Conservation (phyloP, 257 asterid species). For the Solanum acaule region DNA sequence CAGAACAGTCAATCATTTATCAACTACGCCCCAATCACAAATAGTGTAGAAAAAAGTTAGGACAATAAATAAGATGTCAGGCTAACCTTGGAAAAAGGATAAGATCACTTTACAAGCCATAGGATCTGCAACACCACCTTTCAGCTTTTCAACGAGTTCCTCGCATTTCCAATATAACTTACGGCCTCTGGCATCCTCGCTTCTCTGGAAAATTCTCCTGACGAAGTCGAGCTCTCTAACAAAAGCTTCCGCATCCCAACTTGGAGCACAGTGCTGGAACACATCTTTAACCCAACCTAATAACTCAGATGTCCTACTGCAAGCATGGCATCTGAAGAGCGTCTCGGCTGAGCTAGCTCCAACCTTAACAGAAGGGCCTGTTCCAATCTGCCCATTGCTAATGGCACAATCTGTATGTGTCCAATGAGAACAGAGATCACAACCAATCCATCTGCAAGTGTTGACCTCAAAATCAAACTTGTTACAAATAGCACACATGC, state of each 20-base stretch:
- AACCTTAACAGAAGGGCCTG: conserved; percentile 60
- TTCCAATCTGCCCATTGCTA: conserved; percentile 68
- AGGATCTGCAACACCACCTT: conserved; percentile 59
- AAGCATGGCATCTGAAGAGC: conserved; percentile 86
- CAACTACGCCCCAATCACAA: neutral
- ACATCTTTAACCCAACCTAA: conserved; percentile 97
- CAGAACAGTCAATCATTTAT: neutral
- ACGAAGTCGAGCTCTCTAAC: conserved; percentile 84
- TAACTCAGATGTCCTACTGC: conserved; percentile 77
- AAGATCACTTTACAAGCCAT: conserved; percentile 54
- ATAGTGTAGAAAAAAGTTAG: neutral
- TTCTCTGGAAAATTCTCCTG: conserved; percentile 75
- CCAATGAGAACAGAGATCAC: conserved; percentile 96
- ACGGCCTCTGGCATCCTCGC: conserved; percentile 75
- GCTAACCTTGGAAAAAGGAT: conserved; percentile 76
- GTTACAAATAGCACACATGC: conserved; percentile 93
- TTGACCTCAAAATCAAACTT: conserved; percentile 94
- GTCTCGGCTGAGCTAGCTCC: conserved; percentile 65
- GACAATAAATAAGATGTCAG: neutral
- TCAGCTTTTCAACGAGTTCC: conserved; percentile 69
- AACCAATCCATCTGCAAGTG: conserved; percentile 94
- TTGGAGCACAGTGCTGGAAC: conserved; percentile 88
- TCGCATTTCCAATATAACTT: conserved; percentile 76
- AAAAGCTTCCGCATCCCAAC: conserved; percentile 85
- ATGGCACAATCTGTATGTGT: conserved; percentile 98